Base-by-base conservation (phyloP, 306 rosid genomes). In the Lagenaria siceraria region DNA sequence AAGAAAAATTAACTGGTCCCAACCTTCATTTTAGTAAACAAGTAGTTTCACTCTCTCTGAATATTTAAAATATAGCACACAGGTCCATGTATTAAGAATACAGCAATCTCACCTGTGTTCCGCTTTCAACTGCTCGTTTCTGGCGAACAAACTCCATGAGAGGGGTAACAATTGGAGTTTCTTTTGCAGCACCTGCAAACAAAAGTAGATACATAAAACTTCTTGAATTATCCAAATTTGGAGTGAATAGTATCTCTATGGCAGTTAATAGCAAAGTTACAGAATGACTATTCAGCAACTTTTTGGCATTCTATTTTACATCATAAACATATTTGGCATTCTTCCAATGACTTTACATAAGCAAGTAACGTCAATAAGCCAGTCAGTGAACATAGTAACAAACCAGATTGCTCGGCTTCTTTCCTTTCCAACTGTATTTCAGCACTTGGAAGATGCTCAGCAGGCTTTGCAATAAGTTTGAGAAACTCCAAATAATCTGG, bases 351-450 rank as follows among this genome's bases (percentile, higher is more conserved):
- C 36, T 69, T 69, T 25, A 48, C 40, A 31, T 25, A 27, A 9
- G 59, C 40, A 27, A 51, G 18, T 27, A 31, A 27, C 6, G 27
- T 29, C 54, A 42, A 40, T 5, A 68, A 12, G n/a, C 46, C 54
- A 25, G 33, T 21, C 13, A 58, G 72, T 42, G 68, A 82, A 84
- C 29, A 88, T 72, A 52, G 81, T 42, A 77, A 88, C 96, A 74
- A 54, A 95, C 98, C 98, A 78, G 93, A 88, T 89, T 85, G 97
- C 81, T 92, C 97, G 40, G 97, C 97, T 89, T 95, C 97, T 85
- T 87, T 95, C 85, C 99, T 90, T 83, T 95, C 99, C 87, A 95
- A 83, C 80, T 95, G 99, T 83, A 95, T 90, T 79, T 95, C 99
- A 38, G 99, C 99, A 87, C 99, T 95, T 12, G 97, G 99, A 80